These are phyloP conservation scores for Citrus sp. DNA, from an alignment of 345 rosid species.

Conservation along the genomic window DNA sequence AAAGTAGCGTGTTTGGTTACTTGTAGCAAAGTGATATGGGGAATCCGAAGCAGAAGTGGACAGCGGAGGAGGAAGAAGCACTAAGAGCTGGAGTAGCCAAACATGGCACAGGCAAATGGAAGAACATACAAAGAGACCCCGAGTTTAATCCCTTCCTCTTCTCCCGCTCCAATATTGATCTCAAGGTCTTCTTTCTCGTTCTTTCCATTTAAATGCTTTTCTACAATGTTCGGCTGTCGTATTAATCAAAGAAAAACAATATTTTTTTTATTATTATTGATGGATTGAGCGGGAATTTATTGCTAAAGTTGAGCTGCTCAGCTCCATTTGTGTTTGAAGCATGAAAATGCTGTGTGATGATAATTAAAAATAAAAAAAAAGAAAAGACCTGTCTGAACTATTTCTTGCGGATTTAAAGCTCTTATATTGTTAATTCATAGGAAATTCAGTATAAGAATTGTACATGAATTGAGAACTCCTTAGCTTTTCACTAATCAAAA, in stretches of 20 bases:
- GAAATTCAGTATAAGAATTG: background rate
- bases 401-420: background rate
- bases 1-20: background rate
- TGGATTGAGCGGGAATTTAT: background rate
- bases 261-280: background rate
- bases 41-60: conserved; percentile 74
- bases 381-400: background rate
- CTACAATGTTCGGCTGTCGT: background rate
- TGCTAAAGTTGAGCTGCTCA: background rate
- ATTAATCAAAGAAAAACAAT: background rate
- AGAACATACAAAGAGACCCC: conserved; percentile 59
- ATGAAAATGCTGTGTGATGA: background rate
- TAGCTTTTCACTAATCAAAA: background rate
- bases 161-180: conserved; percentile 73
- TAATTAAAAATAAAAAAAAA: no score
- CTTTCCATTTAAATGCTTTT: background rate
- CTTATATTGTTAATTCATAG: background rate
- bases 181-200: conserved; percentile 50
- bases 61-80: conserved; percentile 73
- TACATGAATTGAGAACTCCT: no score
- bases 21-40: conserved; percentile 35
- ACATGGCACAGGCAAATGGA: conserved; percentile 81
- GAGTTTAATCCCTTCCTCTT: conserved; percentile 51
- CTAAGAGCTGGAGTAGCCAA: conserved; percentile 64
- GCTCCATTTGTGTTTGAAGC: background rate